Base-by-base conservation (phyloP, 2,329 filamentous ascomycete species). In the Didymella exigua region DNA sequence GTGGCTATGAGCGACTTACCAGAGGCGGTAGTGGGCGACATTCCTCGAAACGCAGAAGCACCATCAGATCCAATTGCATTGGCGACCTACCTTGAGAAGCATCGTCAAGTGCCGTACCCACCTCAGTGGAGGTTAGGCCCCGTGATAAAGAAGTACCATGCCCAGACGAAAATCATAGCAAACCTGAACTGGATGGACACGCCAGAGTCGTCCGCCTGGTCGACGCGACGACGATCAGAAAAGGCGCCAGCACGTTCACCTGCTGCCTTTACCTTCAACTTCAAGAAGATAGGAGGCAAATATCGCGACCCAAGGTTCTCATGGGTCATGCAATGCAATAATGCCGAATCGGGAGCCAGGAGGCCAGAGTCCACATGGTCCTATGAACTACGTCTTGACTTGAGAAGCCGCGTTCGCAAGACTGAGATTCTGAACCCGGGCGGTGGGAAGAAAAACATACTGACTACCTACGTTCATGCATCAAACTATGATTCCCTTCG, bases 391-490 rank as follows among this genome's bases (percentile, higher is more conserved):
- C 67, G 59, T 18, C 49, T 69, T 18, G 69, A 72, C 26, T 42
- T 43, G 2, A 59, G 41, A 16, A 67, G 59, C 14, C 60, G 59
- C 11, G 36, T 67, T 16, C 62, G 69, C 29, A 72, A 71, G 53
- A 60, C 42, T 2, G 71, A 74, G 43, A 42, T 56, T 1, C 51
- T 74, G 5, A 54, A 19, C 5, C 50, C 62, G 2, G 63, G 67
- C 11, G 6, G 21, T 24, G 55, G 57, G 11, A 49, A 58, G 3
- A 60, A 42, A 9, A 49, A 61, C 5, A 56, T 73, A 9, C 50
- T 70, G 1, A 69, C 64, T 5, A 73, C 67, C 2, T 74, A 71
- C 29, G 49, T 71, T n/a, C 70, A 66, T 24, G 70, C 65, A 1
- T 13, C 38, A 3, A 73, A 73, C 27, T 73, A 73, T 57, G 69